Evolutionary conservation across 352 stramenopile species (phyloP), one percentile per base, ranked within the genome.

Genomic region (Saprolegnia diclina): DNA sequence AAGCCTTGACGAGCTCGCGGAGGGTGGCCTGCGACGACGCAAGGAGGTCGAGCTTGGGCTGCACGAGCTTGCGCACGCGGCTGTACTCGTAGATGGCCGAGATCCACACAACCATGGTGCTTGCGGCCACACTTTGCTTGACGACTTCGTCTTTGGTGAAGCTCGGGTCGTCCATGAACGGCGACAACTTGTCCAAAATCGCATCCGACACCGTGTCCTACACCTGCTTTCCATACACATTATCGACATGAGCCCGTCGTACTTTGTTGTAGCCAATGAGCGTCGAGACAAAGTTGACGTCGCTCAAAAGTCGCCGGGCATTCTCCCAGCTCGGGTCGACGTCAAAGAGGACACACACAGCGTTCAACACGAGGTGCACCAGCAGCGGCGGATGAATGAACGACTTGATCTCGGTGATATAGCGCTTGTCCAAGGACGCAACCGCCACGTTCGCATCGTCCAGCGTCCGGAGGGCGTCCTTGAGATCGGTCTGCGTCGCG

Each of bases 331-430:
- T 81, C 4, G 85, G 76, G 14, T 92, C 83, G 7, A 89, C 52
- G n/a, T 76, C 67, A 24, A 91, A 91, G 46, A 92, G 56, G 4
- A 90, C 79, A 64, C 85, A 91, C 16, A 92, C 79, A 0, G 82
- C 85, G 7, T 89, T 83, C 1, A 92, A 50, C 1, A 90, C 83
- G 13, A 91, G 67, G 38, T 91, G 83, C 1, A 92, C 85, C 0
- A 92, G 70, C 18, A 82, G 72, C 5, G 85, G 85, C 5, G 85
- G 85, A 38, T 71, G 90, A 14, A 80, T 86, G 44, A 92, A 92
- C 62, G 85, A 91, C 71, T 92, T 92, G 75, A 92, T 89, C 72
- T 92, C 85, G 32, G 89, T 74, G 35, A 92, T 89, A 56, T 91
- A 84, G 0, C 80, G 78, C 63, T 86, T 81, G 45, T 92, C 83